A percentile compares a stretch with the other conserved stretches of the same genome.
phyloP scores from a whole-genome alignment of 2,329 filamentous ascomycete genomes.

The Neopestalotiopsis rosae region DNA sequence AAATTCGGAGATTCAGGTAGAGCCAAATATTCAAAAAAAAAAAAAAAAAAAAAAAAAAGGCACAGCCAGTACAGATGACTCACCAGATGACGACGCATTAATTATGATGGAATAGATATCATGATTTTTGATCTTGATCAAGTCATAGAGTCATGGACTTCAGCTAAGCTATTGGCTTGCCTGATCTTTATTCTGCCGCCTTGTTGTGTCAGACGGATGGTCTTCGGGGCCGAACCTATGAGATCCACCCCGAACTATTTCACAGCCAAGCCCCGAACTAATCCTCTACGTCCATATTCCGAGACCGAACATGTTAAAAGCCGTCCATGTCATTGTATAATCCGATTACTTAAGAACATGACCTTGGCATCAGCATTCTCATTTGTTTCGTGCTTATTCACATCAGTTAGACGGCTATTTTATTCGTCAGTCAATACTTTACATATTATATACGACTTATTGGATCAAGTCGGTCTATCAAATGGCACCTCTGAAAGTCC shows the following conservation, averaged over 20 bases:
- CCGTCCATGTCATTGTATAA: no score
- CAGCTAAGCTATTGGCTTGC: not conserved
- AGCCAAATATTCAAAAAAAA: not conserved
- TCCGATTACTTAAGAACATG: no score
- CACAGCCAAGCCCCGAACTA: not conserved
- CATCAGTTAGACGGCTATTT: no score
- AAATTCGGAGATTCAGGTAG: not conserved
- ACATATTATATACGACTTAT: no score
- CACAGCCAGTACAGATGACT: not conserved
- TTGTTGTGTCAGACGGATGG: not conserved
- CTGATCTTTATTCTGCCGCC: not conserved
- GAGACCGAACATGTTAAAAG: not conserved
- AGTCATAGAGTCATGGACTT: not conserved
- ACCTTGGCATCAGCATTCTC: no score
- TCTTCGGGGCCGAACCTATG: not conserved
- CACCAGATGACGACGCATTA: not conserved
- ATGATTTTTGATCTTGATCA: not conserved
- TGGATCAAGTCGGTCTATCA: no score
- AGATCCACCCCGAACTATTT: not conserved
- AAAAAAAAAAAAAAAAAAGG: not conserved
- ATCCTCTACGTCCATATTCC: not conserved
- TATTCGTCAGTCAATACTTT: no score
- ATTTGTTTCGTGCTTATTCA: no score
- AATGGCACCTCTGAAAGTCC: slow-evolving; percentile 16
- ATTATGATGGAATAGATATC: not conserved